phyloP scores from a whole-genome alignment of 148 eudicot species.

The Silene latifolia region DNA sequence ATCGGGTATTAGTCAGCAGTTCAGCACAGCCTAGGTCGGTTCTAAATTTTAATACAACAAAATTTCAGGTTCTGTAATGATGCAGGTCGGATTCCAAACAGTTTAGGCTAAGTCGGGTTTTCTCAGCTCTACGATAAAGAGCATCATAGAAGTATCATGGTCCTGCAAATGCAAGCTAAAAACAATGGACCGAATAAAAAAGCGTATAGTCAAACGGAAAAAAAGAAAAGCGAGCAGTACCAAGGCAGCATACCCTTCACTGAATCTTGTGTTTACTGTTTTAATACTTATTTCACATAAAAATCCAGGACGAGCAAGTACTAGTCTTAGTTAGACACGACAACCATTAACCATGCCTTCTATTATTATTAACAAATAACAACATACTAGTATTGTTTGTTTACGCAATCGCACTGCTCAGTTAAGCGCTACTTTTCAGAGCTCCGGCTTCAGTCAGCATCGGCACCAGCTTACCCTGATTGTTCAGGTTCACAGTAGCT shows the following conservation, averaged over 20 bases:
- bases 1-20: too few relatives aligned
- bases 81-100: too few relatives aligned
- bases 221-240: too few relatives aligned
- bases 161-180: neutral
- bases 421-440: conserved; percentile 25
- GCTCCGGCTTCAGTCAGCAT: conserved; percentile 69
- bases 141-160: neutral
- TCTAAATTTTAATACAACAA: too few relatives aligned
- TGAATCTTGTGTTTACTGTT: neutral
- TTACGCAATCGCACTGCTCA: neutral
- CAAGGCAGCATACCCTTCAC: neutral
- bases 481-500: conserved; percentile 51
- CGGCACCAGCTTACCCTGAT: conserved; percentile 52
- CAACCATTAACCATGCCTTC: neutral
- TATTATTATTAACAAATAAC: neutral
- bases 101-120: too few relatives aligned
- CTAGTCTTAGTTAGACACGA: neutral
- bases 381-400: neutral
- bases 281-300: neutral
- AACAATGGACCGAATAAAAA: neutral
- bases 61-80: too few relatives aligned
- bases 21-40: too few relatives aligned
- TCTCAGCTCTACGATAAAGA: too few relatives aligned
- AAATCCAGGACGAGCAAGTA: neutral
- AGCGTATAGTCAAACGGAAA: neutral